Conservation (phyloP, 495 filamentous ascomycete genomes). For the Clavariopsis aquatica region DNA sequence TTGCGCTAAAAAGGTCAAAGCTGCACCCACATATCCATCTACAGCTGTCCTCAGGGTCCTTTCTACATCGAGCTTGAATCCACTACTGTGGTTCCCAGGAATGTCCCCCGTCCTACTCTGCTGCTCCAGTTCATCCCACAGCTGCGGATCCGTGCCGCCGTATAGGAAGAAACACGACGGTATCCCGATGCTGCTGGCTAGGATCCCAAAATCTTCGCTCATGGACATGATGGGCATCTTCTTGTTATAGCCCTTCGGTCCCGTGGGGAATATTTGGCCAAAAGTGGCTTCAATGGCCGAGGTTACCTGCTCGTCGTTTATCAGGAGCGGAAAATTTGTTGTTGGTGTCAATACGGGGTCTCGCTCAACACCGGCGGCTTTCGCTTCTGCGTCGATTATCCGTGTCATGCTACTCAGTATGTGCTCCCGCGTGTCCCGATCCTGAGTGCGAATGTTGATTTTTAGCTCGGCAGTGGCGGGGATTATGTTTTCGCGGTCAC, state of each 20-base stretch:
- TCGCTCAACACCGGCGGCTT: constrained; percentile 48
- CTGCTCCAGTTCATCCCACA: constrained; percentile 53
- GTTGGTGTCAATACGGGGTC: constrained; percentile 48
- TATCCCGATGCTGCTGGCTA: constrained; percentile 54
- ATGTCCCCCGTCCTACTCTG: constrained; percentile 48
- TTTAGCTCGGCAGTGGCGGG: constrained; percentile 53
- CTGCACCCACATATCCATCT: constrained; percentile 58
- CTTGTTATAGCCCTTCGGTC: constrained; percentile 35
- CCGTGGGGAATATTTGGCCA: constrained; percentile 51
- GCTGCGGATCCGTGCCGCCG: constrained; percentile 53
- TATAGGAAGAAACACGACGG: constrained; percentile 61
- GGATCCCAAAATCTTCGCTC: constrained; percentile 60
- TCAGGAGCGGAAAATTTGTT: constrained; percentile 51
- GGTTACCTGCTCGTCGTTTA: constrained; percentile 54
- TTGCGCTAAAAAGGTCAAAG: constrained; percentile 54
- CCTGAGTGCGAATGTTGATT: constrained; percentile 52
- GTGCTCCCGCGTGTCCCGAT: constrained; percentile 46
- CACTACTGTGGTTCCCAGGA: constrained; percentile 59
- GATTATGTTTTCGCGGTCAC: constrained; percentile 57
- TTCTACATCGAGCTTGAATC: constrained; percentile 62
- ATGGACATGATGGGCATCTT: constrained; percentile 35
- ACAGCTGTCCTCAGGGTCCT: constrained; percentile 59
- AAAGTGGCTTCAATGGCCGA: constrained; percentile 49
- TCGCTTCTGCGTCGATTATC: constrained; percentile 58
- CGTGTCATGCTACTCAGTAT: constrained; percentile 53